Conservation (phyloP, 192 early-diverging fungal species). For the Helicostylum pulchrum region DNA sequence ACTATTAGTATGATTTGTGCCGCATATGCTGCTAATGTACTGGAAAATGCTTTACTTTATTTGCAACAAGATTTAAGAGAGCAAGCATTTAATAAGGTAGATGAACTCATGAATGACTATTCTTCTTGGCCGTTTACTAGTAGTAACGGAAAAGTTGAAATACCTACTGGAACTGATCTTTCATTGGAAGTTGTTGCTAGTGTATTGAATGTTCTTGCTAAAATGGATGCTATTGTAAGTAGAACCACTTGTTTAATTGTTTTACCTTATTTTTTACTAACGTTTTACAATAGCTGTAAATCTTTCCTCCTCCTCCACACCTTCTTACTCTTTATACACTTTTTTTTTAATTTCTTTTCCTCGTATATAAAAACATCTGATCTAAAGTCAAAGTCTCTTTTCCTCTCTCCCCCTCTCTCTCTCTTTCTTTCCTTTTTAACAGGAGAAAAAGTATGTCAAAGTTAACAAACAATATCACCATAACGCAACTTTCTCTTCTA, state of each 20-base stretch:
- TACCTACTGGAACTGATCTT: constrained; percentile 55
- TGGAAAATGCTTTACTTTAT: constrained; percentile 89
- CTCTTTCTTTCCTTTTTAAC: constrained; percentile 41
- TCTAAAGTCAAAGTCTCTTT: background rate
- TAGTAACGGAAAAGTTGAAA: constrained; percentile 49
- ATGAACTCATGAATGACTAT: constrained; percentile 87
- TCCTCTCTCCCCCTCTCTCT: constrained; percentile 32
- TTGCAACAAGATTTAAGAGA: constrained; percentile 85
- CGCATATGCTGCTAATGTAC: constrained; percentile 94
- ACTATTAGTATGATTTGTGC: constrained; percentile 90
- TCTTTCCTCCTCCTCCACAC: background rate
- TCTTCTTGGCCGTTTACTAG: constrained; percentile 69
- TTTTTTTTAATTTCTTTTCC: background rate
- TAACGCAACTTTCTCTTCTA: too few relatives aligned
- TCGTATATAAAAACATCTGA: constrained; percentile 46
- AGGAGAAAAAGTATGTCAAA: too few relatives aligned
- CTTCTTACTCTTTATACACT: background rate
- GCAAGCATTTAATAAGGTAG: constrained; percentile 82
- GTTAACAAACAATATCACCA: too few relatives aligned
- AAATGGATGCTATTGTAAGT: constrained; percentile 83
- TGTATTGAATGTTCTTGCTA: constrained; percentile 83
- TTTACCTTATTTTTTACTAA: background rate
- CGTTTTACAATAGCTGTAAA: constrained; percentile 5
- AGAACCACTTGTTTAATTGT: background rate
- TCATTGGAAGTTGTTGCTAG: constrained; percentile 69